phyloP scores from a whole-genome alignment of 2,329 filamentous ascomycete species.

The Cladosporium sphaerospermum region DNA sequence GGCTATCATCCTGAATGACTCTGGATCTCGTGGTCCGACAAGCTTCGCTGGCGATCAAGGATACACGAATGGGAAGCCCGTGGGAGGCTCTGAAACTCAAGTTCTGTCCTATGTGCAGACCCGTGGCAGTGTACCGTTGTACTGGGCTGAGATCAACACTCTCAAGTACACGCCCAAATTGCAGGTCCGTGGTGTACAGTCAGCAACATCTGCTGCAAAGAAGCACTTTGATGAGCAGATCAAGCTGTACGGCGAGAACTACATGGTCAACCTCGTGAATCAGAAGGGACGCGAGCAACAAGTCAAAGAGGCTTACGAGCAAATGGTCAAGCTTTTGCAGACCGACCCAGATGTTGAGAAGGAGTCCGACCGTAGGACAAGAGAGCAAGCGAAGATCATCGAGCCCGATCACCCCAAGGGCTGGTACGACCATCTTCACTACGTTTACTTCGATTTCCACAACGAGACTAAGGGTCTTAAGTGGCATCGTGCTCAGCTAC shows the following conservation, averaged over 20 bases:
- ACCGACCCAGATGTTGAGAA: slow-evolving; percentile 60
- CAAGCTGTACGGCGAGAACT: slow-evolving; percentile 88
- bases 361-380: slow-evolving; percentile 56
- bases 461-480: slow-evolving; percentile 92
- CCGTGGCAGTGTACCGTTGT: slow-evolving; percentile 89
- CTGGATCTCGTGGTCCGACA: slow-evolving; percentile 58
- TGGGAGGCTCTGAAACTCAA: slow-evolving; percentile 68
- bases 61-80: slow-evolving; percentile 66
- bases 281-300: slow-evolving; percentile 84
- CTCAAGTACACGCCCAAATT: slow-evolving; percentile 86
- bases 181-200: slow-evolving; percentile 78
- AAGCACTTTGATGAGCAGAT: slow-evolving; percentile 95
- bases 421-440: slow-evolving; percentile 79
- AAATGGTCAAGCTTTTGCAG: slow-evolving; percentile 72
- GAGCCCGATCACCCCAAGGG: slow-evolving; percentile 56
- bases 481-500: slow-evolving; percentile 83
- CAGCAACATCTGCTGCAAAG: slow-evolving; percentile 68
- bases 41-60: slow-evolving; percentile 73
- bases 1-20: slow-evolving; percentile 81
- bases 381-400: slow-evolving; percentile 76
- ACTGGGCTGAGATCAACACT: slow-evolving; percentile 93
- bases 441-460: slow-evolving; percentile 98
- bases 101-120: slow-evolving; percentile 95
- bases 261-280: slow-evolving; percentile 94
- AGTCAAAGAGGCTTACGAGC: slow-evolving; percentile 90